Conservation (phyloP, 176 grass and related monocot species). For the Zoysia pacifica region DNA sequence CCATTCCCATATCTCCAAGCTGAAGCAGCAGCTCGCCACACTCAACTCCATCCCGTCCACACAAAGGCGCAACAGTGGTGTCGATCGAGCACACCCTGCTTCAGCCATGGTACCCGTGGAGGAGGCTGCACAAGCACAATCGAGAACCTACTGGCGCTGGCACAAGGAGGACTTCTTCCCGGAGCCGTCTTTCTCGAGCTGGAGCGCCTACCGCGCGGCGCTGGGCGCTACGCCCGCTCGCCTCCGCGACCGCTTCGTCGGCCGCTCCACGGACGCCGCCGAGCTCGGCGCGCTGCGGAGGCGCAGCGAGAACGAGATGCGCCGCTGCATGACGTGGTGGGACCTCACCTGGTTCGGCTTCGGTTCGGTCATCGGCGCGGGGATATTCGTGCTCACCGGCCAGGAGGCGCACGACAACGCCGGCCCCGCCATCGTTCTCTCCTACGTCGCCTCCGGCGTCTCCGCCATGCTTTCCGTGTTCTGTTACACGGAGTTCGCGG, state of each 20-base stretch:
- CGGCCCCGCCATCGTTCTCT: conserved; percentile 84
- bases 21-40: conserved; percentile 18
- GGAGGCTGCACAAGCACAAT: background rate
- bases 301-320: conserved; percentile 92
- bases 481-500: conserved; percentile 94
- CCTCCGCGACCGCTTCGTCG: conserved; percentile 59
- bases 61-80: background rate
- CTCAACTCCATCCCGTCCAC: conserved; percentile 1
- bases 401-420: conserved; percentile 80
- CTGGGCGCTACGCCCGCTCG: conserved; percentile 44
- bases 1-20: conserved; percentile 30
- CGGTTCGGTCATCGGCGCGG: conserved; percentile 82
- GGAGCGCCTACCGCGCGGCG: conserved; percentile 60
- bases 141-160: conserved; percentile 77
- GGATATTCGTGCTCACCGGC: conserved; percentile 92
- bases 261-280: conserved; percentile 62
- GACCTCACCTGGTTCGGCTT: conserved; percentile 97
- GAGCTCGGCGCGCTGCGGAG: conserved; percentile 68
- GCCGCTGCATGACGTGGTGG: conserved; percentile 91
- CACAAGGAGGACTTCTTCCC: conserved; percentile 90
- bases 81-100: background rate
- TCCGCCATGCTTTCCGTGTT: conserved; percentile 95
- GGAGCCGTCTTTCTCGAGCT: conserved; percentile 88
- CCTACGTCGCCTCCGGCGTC: conserved; percentile 73
- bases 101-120: conserved; percentile 21